Conservation (phyloP, 345 rosid species). For the Triadica sebifera region DNA sequence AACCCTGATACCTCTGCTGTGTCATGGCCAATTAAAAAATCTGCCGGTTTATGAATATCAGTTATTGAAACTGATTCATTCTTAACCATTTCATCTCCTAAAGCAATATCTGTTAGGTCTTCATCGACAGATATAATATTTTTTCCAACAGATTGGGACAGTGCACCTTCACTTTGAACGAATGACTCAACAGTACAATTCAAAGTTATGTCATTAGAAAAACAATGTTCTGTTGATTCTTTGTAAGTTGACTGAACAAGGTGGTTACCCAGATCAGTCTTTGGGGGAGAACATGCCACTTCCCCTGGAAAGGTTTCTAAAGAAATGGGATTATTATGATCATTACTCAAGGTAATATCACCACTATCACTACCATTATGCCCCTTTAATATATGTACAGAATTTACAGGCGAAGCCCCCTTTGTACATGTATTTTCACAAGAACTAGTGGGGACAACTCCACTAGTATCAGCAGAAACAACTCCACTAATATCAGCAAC, state of each 20-base stretch:
- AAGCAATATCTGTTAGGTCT: constrained; percentile 21
- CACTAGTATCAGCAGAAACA: neutral
- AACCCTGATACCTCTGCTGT: constrained; percentile 19
- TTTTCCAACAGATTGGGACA: constrained; percentile 31
- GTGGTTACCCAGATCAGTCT: constrained; percentile 28
- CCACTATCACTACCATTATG: constrained; percentile 24
- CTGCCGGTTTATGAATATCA: constrained; percentile 36
- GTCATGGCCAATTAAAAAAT: constrained; percentile 30
- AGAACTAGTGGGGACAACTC: constrained; percentile 32
- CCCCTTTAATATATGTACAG: constrained; percentile 23
- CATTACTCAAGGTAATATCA: constrained; percentile 25
- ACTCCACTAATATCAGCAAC: constrained; percentile 24
- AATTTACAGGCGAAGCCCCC: constrained; percentile 18
- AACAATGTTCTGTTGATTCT: constrained; percentile 27
- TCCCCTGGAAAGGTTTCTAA: constrained; percentile 29
- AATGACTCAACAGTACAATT: constrained; percentile 30
- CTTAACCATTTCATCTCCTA: constrained; percentile 24
- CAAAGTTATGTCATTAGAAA: constrained; percentile 29
- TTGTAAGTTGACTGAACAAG: constrained; percentile 32
- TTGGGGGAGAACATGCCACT: constrained; percentile 25
- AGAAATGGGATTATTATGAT: constrained; percentile 26
- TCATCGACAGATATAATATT: constrained; percentile 25
- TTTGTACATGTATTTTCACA: constrained; percentile 37
- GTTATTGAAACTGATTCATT: constrained; percentile 21
- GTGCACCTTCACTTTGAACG: constrained; percentile 30